Conservation (phyloP, 2,329 filamentous ascomycete species). For the Sporothrix pseudoabietina region DNA sequence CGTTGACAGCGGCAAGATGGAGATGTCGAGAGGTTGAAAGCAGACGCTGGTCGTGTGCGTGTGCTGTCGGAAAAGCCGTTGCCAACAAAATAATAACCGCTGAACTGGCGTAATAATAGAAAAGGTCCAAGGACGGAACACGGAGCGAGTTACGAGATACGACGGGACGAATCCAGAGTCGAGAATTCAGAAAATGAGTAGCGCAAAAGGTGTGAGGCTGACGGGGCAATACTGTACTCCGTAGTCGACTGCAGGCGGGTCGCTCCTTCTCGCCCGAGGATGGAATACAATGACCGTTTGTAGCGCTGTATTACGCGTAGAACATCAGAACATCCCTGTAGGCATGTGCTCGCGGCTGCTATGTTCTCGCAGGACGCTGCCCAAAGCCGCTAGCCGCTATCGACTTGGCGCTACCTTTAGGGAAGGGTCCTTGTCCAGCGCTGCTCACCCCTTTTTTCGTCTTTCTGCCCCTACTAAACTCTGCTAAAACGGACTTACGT, state of each 20-base stretch:
- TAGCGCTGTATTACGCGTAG: neutral
- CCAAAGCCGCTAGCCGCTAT: neutral
- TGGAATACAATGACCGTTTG: neutral
- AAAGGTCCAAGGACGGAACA: neutral
- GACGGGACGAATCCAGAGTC: too few relatives aligned
- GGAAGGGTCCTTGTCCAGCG: neutral
- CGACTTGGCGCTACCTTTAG: slow-evolving; percentile 8
- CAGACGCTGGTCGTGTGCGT: neutral
- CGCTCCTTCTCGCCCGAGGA: neutral
- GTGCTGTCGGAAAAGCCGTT: neutral
- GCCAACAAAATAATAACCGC: neutral
- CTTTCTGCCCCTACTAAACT: neutral
- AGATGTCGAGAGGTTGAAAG: neutral
- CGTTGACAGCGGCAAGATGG: neutral
- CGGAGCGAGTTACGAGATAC: neutral
- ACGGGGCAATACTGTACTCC: neutral
- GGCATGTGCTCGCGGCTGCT: slow-evolving; percentile 3
- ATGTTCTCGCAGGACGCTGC: neutral
- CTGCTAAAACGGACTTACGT: slow-evolving; percentile 14
- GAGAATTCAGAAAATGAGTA: neutral
- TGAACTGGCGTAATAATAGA: neutral
- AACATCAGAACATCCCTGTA: neutral
- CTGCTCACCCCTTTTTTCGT: slow-evolving; percentile 11
- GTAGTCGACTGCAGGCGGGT: neutral
- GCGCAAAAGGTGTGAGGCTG: slow-evolving; percentile 7